Conservation (phyloP, 2,329 filamentous ascomycete genomes). For the Diaporthe vexans region DNA sequence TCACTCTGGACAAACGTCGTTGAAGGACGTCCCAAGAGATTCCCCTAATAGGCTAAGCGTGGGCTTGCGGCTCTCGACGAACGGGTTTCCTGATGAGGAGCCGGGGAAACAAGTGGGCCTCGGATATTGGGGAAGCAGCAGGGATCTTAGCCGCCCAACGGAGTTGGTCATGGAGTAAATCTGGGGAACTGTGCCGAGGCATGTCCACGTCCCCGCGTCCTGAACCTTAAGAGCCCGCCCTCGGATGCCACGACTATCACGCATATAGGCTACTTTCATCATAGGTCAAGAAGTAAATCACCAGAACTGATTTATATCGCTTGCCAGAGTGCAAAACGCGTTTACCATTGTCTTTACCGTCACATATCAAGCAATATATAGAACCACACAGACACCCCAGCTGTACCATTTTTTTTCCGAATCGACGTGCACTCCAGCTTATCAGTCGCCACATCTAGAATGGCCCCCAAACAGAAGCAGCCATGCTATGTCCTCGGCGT, state of each 20-base stretch:
- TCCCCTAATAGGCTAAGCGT: neutral
- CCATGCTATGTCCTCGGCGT: conserved; percentile 92
- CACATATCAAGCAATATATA: neutral
- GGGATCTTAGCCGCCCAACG: neutral
- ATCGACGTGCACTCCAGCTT: neutral
- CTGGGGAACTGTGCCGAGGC: conserved; percentile 17
- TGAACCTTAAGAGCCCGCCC: neutral
- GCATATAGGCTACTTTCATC: conserved; percentile 16
- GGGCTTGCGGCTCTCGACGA: conserved; percentile 17
- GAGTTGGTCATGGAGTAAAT: neutral
- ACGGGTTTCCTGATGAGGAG: neutral
- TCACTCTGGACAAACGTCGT: neutral
- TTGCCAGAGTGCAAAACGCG: neutral
- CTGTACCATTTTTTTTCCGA: neutral
- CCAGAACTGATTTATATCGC: neutral
- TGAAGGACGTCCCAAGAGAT: neutral
- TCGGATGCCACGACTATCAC: neutral
- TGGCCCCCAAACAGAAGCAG: conserved; percentile 65
- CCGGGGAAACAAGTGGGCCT: conserved; percentile 10
- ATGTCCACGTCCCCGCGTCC: conserved; percentile 6
- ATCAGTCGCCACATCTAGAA: conserved; percentile 47
- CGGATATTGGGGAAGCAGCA: neutral
- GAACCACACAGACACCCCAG: neutral
- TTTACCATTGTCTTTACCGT: neutral
- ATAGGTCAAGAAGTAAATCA: neutral